These are phyloP conservation scores for Silene coronaria DNA, from an alignment of 179 eudicot genomes.

Conservation along the genomic window DNA sequence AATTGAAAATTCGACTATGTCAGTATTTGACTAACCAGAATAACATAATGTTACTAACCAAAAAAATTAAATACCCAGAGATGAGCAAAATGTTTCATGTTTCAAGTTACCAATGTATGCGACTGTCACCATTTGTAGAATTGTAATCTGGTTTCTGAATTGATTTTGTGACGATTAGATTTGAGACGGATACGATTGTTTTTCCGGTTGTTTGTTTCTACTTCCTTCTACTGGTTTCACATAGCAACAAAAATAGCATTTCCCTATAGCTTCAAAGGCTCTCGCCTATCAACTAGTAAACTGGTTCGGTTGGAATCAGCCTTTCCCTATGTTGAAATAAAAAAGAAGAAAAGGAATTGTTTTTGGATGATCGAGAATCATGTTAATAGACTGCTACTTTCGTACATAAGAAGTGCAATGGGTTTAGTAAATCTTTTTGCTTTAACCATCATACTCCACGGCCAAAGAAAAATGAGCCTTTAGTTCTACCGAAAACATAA, in stretches of 20 bases:
- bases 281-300: no score
- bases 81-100: not conserved
- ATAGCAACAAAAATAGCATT: not conserved
- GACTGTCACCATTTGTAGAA: not conserved
- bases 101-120: not conserved
- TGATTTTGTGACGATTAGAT: not conserved
- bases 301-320: no score
- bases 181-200: not conserved
- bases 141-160: not conserved
- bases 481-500: no score
- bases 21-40: not conserved
- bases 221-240: not conserved
- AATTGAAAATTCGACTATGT: not conserved
- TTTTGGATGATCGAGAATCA: no score
- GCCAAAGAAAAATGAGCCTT: no score
- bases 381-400: no score
- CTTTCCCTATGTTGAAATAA: not conserved
- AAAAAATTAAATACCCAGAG: not conserved
- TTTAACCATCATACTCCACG: no score
- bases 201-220: not conserved
- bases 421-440: no score
- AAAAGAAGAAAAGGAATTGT: no score
- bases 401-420: no score
- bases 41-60: not conserved
- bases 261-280: no score